These are phyloP conservation scores for Geranium rotundifolium DNA, from an alignment of 345 rosid species.

Conservation along the genomic window DNA sequence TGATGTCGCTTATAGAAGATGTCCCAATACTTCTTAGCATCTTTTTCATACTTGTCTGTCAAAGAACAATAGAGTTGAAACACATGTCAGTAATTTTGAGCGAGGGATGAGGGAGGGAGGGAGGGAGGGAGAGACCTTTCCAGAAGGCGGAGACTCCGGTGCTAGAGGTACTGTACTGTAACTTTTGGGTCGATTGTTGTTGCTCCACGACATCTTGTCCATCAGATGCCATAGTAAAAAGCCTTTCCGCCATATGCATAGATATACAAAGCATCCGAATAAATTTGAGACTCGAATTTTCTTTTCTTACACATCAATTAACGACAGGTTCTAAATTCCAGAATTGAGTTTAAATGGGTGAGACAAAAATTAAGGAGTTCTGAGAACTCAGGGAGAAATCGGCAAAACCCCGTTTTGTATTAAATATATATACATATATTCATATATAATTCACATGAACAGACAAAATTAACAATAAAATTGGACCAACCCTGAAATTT, in stretches of 20 bases:
- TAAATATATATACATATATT: too few relatives aligned
- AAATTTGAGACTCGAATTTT: too few relatives aligned
- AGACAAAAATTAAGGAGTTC: too few relatives aligned
- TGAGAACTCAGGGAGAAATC: too few relatives aligned
- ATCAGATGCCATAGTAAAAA: slow-evolving; percentile 25
- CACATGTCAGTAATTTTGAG: neutral
- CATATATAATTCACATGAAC: too few relatives aligned
- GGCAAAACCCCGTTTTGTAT: too few relatives aligned
- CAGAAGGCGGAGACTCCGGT: slow-evolving; percentile 60
- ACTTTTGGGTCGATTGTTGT: slow-evolving; percentile 22
- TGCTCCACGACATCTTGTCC: slow-evolving; percentile 16
- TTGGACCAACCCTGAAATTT: too few relatives aligned
- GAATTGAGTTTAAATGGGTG: too few relatives aligned
- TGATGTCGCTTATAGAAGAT: slow-evolving; percentile 73
- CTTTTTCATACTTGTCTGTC: slow-evolving; percentile 73
- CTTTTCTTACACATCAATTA: too few relatives aligned
- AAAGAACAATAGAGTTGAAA: slow-evolving; percentile 3
- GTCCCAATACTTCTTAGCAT: slow-evolving; percentile 89
- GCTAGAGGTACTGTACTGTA: slow-evolving; percentile 51
- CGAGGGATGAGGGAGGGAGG: neutral
- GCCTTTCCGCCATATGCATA: neutral
- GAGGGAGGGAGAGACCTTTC: slow-evolving; percentile 42
- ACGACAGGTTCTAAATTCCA: too few relatives aligned
- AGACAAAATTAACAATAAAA: too few relatives aligned
- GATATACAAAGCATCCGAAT: too few relatives aligned